Conservation (phyloP, 768 basidiomycete species). For the Coprinellus aureogranulatus region DNA sequence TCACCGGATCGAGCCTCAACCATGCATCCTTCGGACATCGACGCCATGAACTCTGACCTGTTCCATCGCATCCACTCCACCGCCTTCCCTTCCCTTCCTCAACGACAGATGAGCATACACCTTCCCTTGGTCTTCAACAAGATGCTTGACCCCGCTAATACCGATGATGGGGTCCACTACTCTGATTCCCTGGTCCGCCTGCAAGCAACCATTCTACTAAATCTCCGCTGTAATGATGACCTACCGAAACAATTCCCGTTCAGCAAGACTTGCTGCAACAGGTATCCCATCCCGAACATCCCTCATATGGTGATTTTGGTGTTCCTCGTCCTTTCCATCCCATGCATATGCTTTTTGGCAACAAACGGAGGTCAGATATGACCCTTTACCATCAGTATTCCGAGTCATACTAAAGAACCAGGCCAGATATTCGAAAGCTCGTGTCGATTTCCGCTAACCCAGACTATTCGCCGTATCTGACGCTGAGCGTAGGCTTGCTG, state of each 20-base stretch:
- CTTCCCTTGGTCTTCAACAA: conserved; percentile 80
- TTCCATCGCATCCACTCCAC: conserved; percentile 55
- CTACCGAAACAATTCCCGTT: conserved; percentile 62
- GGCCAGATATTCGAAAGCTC: not conserved
- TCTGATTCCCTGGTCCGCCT: conserved; percentile 55
- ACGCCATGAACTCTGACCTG: conserved; percentile 89
- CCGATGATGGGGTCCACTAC: conserved; percentile 85
- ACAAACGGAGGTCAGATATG: not conserved
- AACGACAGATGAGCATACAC: conserved; percentile 46
- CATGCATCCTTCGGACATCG: conserved; percentile 76
- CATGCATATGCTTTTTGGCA: conserved; percentile 39
- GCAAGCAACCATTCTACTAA: conserved; percentile 78
- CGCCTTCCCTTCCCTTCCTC: not conserved
- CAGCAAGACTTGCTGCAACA: conserved; percentile 78
- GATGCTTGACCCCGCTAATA: conserved; percentile 71
- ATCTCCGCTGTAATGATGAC: conserved; percentile 74
- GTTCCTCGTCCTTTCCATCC: conserved; percentile 49
- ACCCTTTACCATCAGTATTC: not conserved
- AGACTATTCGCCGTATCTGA: not conserved
- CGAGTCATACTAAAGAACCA: not conserved
- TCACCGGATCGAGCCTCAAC: conserved; percentile 59
- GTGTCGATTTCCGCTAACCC: not conserved
- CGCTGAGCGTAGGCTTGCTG: conserved; percentile 15
- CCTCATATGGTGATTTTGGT: conserved; percentile 55
- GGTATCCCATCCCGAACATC: conserved; percentile 64